Conservation (phyloP, 164 flowering plant species). For the Litsea cubeba region DNA sequence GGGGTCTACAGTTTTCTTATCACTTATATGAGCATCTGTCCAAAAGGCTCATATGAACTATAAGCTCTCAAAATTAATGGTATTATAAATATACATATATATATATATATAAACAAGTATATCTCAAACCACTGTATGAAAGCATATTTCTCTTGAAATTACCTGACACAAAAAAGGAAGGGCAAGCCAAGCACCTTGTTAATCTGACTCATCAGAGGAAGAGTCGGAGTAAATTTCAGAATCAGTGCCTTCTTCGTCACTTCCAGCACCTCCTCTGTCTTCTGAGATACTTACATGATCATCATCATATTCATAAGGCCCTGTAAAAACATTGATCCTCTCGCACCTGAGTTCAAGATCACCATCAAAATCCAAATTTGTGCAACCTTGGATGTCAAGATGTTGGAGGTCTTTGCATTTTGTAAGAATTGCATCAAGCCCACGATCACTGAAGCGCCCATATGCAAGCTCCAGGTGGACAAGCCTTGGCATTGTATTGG, state of each 20-base stretch:
- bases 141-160: not conserved
- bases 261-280: not conserved
- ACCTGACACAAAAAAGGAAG: not conserved
- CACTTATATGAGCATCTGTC: not conserved
- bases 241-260: not conserved
- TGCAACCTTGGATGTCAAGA: conserved; percentile 65
- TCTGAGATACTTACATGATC: conserved; percentile 17
- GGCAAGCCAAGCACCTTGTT: not conserved
- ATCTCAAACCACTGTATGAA: not conserved
- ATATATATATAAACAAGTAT: not conserved
- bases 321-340: conserved; percentile 20
- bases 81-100: too few species aligned
- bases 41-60: not conserved
- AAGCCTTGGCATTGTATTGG: conserved; percentile 66
- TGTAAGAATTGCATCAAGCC: conserved; percentile 26
- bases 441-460: conserved; percentile 27
- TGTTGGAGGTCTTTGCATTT: conserved; percentile 34
- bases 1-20: not conserved
- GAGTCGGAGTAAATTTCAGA: not conserved
- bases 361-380: conserved; percentile 43
- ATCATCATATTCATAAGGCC: conserved; percentile 14
- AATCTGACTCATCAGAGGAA: not conserved
- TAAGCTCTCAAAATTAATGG: not conserved
- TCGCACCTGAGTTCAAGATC: conserved; percentile 15
- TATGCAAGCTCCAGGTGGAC: conserved; percentile 63